These are phyloP conservation scores for Myxozyma neotropica DNA, from an alignment of 805 yeast genomes.

Conservation along the genomic window DNA sequence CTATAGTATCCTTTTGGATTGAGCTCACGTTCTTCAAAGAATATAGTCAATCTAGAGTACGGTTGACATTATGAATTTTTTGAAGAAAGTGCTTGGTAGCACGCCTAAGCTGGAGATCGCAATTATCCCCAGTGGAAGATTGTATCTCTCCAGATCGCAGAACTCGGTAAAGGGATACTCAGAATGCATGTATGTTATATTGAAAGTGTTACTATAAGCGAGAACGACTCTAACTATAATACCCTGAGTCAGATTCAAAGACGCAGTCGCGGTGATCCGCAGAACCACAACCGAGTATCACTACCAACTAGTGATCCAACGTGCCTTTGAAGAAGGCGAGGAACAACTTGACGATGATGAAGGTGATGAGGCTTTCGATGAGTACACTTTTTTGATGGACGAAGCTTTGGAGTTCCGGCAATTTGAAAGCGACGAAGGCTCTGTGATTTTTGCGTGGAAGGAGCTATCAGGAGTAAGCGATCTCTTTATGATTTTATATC, in stretches of 20 bases:
- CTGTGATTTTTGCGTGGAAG: slow-evolving; percentile 70
- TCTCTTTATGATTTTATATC: background rate
- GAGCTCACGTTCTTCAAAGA: too few species aligned
- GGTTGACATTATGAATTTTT: slow-evolving; percentile 61
- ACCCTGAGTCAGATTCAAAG: slow-evolving; percentile 64
- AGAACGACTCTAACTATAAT: background rate
- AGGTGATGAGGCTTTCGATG: slow-evolving; percentile 54
- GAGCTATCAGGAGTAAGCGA: slow-evolving; percentile 64
- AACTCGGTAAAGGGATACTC: slow-evolving; percentile 83
- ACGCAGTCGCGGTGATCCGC: slow-evolving; percentile 73
- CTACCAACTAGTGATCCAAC: slow-evolving; percentile 70
- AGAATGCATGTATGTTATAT: slow-evolving; percentile 51
- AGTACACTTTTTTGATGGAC: slow-evolving; percentile 70
- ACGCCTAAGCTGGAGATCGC: slow-evolving; percentile 37
- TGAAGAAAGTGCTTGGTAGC: slow-evolving; percentile 49
- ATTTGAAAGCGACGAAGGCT: slow-evolving; percentile 55
- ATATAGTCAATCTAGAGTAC: background rate
- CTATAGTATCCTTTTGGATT: too few species aligned
- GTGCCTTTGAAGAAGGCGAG: slow-evolving; percentile 70
- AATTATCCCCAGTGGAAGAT: slow-evolving; percentile 75
- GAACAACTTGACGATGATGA: slow-evolving; percentile 53
- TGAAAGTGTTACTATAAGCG: background rate
- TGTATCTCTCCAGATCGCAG: slow-evolving; percentile 71
- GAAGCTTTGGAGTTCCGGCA: slow-evolving; percentile 60
- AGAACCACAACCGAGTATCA: slow-evolving; percentile 65